Evolutionary conservation across 805 yeast genomes (phyloP), one percentile per base, ranked within the genome.

Genomic region (Saccharomycopsis vini): DNA sequence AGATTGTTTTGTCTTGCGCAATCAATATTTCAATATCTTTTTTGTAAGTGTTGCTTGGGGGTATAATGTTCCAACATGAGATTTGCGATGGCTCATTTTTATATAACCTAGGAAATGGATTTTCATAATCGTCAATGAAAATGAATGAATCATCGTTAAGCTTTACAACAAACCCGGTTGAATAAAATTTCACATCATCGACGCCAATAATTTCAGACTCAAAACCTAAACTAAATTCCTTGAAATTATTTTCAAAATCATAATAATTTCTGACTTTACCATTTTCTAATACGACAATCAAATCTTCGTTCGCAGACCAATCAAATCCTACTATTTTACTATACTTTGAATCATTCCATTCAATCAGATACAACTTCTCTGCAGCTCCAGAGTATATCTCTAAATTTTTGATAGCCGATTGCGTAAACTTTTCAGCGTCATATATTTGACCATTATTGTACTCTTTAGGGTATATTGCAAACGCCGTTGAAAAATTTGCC

Each of bases 231-330:
- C 60, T 57, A 52, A 67, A 70, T 52, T 79, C 86, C 39, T 68
- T 67, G 56, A 83, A 85, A 36, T 74, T 79, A 3, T 85, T 83
- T 18, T 74, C 73, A 50, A 81, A 76, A 53, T 83, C 88, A 34
- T 67, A 60, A 59, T 82, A 84, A 22, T 69, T 62, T 22, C 94
- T 63, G 20, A 69, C 72, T 23, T 61, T 64, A 5, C 81, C 81
- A 40, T 65, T 62, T 26, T 65, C 68, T 30, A 78, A 57, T 1
- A 81, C 71, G 10, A 81, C 73, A 9, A 79, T 60, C 38, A 85
- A 64, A 40, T 71, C 67, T 52, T 79, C 88, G 19, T 64, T 59
- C 2, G 54, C 52, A 15, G 77, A 59, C 75, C 79, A 80, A 2
- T 69, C 72, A 33, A 77, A 64, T 16, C 69, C 77, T 6, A 69